Evolutionary conservation across 1,284 basidiomycete genomes (phyloP).

Genomic region (Boletellus dicymbophilus): DNA sequence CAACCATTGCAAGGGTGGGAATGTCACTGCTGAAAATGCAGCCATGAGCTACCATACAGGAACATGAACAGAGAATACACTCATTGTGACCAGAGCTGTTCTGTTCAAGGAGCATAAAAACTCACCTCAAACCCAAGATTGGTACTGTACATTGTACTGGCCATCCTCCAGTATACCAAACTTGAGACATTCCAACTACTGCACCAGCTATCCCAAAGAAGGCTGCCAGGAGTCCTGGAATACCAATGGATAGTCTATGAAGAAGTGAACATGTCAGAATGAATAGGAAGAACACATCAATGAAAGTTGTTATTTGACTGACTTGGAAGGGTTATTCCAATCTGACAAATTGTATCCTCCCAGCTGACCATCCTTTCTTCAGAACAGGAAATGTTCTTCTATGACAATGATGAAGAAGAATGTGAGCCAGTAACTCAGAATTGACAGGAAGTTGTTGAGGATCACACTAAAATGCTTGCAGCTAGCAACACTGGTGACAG

Average conservation of each 20-base stretch:
- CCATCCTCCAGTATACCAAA: constrained; percentile 48
- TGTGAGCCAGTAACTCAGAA: constrained; percentile 68
- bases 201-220: constrained; percentile 49
- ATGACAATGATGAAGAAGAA: constrained; percentile 60
- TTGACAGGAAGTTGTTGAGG: constrained; percentile 52
- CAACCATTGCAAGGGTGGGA: constrained; percentile 44
- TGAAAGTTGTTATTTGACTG: constrained; percentile 8
- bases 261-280: not conserved
- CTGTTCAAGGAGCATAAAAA: no score
- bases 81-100: no score
- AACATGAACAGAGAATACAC: not conserved
- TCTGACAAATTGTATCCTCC: constrained; percentile 58
- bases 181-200: constrained; percentile 50
- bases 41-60: constrained; percentile 41
- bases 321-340: constrained; percentile 51
- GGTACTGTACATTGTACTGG: constrained; percentile 46
- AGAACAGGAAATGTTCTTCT: constrained; percentile 61
- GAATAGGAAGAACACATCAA: not conserved
- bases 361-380: constrained; percentile 41
- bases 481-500: constrained; percentile 62
- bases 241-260: constrained; percentile 51
- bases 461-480: constrained; percentile 62
- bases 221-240: constrained; percentile 53
- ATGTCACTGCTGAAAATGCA: constrained; percentile 42
- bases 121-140: constrained; percentile 61